Evolutionary conservation across 306 rosid genomes (phyloP), one percentile per base, ranked within the genome.

Genomic region (Ormosia emarginata): DNA sequence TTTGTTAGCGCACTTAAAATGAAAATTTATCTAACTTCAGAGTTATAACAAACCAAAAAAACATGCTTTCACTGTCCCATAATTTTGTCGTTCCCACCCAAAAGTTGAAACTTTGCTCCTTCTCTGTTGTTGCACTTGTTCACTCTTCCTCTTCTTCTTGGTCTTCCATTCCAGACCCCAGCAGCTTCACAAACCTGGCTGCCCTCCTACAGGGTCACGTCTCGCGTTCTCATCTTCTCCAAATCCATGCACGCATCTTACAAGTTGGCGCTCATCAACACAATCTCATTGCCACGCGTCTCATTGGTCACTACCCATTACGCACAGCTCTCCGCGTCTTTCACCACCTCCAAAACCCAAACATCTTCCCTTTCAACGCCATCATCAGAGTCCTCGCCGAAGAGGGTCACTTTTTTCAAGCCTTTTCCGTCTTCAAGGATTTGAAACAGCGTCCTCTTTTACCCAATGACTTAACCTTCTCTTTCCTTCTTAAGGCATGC

Each of bases 251-350:
- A 58, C 89, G 57, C 73, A 32, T 89, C 64, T 72, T 88, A 29
- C 90, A 61, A 39, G 3, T 86, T 0, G 89, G 86, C 4, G 90
- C 91, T 29, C 90, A 91, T 79, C 89, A 89, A 47, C 72, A 91
- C 86, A 81, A 91, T 71, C 81, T 89, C 65, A 78, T 88, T 12
- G 90, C 88, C 14, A 89, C 93, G 4, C 95, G 95, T 40, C 95
- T 91, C 49, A 89, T 91, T 32, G 90, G 91, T 39, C 88, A 85
- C 6, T 91, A 89, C 83, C 91, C 90, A n/a, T 74, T 85, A 17
- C 74, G 5, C 8, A 8, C 76, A 2, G 85, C 90, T 18, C 83
- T 87, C 18, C 56, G 73, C 2, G 80, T 89, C 63, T 83, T 91
- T 52, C 79, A 46, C 80, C 83, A 55, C 14, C 93, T 91, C 57